Evolutionary conservation across 1,139 yeast species (phyloP).

Genomic region (Debaryomycetaceae sp.): DNA sequence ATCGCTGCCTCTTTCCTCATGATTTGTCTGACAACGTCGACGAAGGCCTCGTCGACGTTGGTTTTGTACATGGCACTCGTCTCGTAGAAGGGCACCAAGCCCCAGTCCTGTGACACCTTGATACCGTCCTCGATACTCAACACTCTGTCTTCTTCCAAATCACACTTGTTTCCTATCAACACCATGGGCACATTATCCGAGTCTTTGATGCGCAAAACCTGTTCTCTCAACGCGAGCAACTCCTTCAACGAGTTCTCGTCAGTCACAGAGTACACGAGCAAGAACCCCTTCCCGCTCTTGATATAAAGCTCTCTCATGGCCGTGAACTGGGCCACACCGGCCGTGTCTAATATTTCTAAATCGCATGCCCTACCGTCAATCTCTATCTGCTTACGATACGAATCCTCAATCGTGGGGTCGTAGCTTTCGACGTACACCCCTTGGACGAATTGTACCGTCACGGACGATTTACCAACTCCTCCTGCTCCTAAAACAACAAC

Average conservation of each 20-base stretch:
- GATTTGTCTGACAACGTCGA: constrained; percentile 85
- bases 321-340: constrained; percentile 52
- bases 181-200: constrained; percentile 78
- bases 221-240: constrained; percentile 77
- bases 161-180: constrained; percentile 85
- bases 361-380: constrained; percentile 91
- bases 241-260: constrained; percentile 84
- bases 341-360: constrained; percentile 58
- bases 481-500: constrained; percentile 52
- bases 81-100: constrained; percentile 87
- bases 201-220: constrained; percentile 86
- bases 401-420: constrained; percentile 56
- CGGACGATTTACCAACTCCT: constrained; percentile 51
- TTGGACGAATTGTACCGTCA: constrained; percentile 50
- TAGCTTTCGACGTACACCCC: constrained; percentile 51
- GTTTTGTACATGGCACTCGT: constrained; percentile 90
- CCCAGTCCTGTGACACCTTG: constrained; percentile 79
- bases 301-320: constrained; percentile 72
- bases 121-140: constrained; percentile 80
- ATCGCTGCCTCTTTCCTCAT: constrained; percentile 66
- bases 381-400: constrained; percentile 87
- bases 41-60: constrained; percentile 87
- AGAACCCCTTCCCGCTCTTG: constrained; percentile 79
- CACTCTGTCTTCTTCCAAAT: constrained; percentile 70
- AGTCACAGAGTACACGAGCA: constrained; percentile 86